These are phyloP conservation scores for Corchorus olitorius DNA, from an alignment of 345 rosid genomes.

Conservation along the genomic window DNA sequence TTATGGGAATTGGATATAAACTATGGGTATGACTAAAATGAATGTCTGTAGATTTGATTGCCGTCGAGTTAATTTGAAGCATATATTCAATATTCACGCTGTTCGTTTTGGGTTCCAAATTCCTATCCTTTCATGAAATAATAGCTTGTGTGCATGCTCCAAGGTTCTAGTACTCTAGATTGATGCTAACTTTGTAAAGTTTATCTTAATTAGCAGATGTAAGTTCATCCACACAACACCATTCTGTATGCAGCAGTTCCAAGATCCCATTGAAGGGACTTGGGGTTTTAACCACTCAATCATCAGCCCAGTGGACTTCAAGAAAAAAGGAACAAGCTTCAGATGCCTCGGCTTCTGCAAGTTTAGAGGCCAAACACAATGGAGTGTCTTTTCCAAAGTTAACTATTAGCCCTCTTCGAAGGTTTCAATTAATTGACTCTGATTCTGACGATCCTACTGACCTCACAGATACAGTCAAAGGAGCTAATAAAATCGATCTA, in stretches of 20 bases:
- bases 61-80: background rate
- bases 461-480: conserved; percentile 30
- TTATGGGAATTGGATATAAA: background rate
- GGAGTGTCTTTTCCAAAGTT: conserved; percentile 49
- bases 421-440: conserved; percentile 78
- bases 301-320: conserved; percentile 36
- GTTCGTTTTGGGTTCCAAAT: background rate
- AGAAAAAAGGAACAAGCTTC: conserved; percentile 38
- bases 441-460: conserved; percentile 66
- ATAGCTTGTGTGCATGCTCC: background rate
- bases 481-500: conserved; percentile 30
- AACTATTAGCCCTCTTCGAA: conserved; percentile 79
- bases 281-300: conserved; percentile 41
- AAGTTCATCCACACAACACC: conserved; percentile 40
- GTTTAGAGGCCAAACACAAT: conserved; percentile 35
- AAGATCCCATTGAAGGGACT: conserved; percentile 55
- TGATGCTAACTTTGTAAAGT: background rate
- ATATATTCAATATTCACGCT: background rate
- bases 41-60: background rate
- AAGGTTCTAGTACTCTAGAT: background rate
- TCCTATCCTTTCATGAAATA: background rate
- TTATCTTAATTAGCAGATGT: conserved; percentile 37
- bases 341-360: conserved; percentile 43
- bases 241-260: conserved; percentile 63
- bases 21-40: background rate